These are phyloP conservation scores for Eurotiales sp. DNA, from an alignment of 2,329 filamentous ascomycete species.

Conservation along the genomic window DNA sequence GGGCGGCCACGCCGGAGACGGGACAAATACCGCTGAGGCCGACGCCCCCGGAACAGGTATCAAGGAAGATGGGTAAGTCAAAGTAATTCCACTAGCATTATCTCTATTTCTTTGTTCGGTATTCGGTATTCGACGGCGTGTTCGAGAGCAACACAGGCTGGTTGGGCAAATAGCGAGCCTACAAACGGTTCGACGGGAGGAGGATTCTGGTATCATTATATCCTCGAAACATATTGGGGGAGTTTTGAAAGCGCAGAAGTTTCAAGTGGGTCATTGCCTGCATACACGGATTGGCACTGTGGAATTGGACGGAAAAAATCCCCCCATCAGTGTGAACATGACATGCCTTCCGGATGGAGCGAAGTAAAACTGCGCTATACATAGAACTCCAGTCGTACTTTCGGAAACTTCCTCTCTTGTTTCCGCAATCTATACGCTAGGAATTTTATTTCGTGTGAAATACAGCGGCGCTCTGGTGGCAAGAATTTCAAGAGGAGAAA, in stretches of 20 bases:
- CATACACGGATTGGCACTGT: not conserved
- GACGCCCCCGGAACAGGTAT: slow-evolving; percentile 47
- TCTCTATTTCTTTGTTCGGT: slow-evolving; percentile 22
- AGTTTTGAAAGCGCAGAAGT: not conserved
- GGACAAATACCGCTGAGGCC: slow-evolving; percentile 24
- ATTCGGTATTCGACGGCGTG: slow-evolving; percentile 10
- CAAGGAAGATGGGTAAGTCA: slow-evolving; percentile 88
- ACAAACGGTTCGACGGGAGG: not conserved
- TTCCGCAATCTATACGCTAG: slow-evolving; percentile 10
- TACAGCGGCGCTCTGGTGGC: slow-evolving; percentile 5
- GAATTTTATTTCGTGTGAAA: slow-evolving; percentile 7
- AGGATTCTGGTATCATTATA: not conserved
- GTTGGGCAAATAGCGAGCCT: not conserved
- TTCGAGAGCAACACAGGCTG: slow-evolving; percentile 10
- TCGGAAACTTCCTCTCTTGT: not conserved
- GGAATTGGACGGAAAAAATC: not conserved
- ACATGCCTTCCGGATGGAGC: not conserved
- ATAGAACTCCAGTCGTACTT: slow-evolving; percentile 10
- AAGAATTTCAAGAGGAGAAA: not conserved
- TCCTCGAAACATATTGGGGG: too few species aligned
- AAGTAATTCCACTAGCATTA: slow-evolving; percentile 14
- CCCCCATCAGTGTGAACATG: not conserved
- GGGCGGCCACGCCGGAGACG: slow-evolving; percentile 25
- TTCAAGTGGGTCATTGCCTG: not conserved
- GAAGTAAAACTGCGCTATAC: slow-evolving; percentile 8